Conservation (phyloP, 1,139 yeast species). For the Groenewaldozyma sp. region DNA sequence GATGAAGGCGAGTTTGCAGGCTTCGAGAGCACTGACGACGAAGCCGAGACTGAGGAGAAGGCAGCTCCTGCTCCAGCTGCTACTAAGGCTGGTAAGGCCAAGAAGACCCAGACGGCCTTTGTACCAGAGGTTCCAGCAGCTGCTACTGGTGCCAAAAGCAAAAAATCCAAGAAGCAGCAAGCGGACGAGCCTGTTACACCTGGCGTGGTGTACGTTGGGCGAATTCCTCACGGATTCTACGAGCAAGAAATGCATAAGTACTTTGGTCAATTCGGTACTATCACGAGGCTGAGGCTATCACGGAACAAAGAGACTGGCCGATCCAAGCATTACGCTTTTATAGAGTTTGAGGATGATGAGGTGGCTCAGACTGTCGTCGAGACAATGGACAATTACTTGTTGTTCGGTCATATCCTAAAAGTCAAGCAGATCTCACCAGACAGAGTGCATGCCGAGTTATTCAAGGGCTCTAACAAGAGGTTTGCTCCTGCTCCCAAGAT, state of each 20-base stretch:
- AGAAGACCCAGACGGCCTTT: conserved; percentile 5
- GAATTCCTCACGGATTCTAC: conserved; percentile 88
- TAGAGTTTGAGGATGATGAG: conserved; percentile 65
- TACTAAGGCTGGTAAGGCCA: conserved; percentile 6
- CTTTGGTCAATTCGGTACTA: conserved; percentile 83
- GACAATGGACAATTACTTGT: conserved; percentile 87
- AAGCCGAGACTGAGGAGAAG: conserved; percentile 22
- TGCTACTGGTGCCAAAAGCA: not conserved
- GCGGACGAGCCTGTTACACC: conserved; percentile 19
- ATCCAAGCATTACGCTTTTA: conserved; percentile 86
- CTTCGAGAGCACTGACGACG: conserved; percentile 26
- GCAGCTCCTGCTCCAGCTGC: conserved; percentile 13
- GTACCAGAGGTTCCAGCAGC: not conserved
- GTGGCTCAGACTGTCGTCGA: conserved; percentile 88
- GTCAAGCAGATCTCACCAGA: conserved; percentile 46
- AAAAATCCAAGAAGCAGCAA: conserved; percentile 3
- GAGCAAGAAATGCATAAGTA: conserved; percentile 74
- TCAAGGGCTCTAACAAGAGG: conserved; percentile 45
- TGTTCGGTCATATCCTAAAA: conserved; percentile 77
- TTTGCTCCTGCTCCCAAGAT: conserved; percentile 59
- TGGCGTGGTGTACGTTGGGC: conserved; percentile 81
- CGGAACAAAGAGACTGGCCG: conserved; percentile 87
- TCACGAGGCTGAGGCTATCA: conserved; percentile 67
- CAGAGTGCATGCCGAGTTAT: conserved; percentile 39
- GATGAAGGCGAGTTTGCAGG: conserved; percentile 22